Percentiles rank a stretch among this genome's conserved stretches.
Evolutionary conservation across 257 asterid genomes (phyloP).

Genomic region (Rauvolfia tetraphylla): DNA sequence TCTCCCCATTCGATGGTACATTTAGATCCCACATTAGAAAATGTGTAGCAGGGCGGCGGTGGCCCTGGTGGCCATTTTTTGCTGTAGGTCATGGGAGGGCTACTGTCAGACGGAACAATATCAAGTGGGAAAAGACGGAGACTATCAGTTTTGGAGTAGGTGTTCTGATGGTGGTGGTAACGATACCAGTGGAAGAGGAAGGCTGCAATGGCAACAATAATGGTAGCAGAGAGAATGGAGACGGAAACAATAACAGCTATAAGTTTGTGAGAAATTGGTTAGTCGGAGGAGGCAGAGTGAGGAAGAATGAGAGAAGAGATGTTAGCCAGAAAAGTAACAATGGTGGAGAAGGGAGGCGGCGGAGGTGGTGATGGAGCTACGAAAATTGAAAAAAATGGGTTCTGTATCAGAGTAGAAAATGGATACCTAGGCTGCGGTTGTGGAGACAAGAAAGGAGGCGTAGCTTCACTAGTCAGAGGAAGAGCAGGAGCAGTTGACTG

Average conservation of each 20-base stretch:
- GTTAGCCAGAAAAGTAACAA: conserved; percentile 71
- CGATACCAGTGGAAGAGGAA: conserved; percentile 47
- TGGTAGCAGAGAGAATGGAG: conserved; percentile 36
- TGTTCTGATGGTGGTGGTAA: conserved; percentile 26
- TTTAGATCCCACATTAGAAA: too few species aligned
- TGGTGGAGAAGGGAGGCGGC: conserved; percentile 27
- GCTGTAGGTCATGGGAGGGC: conserved; percentile 17
- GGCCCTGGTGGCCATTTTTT: conserved; percentile 38
- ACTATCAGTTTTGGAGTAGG: conserved; percentile 40
- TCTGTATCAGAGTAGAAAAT: conserved; percentile 35
- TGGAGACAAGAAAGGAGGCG: conserved; percentile 32
- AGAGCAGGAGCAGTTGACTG: conserved; percentile 28
- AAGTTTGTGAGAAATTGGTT: conserved; percentile 45
- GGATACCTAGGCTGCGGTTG: conserved; percentile 60
- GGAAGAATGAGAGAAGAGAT: conserved; percentile 83
- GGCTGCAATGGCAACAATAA: conserved; percentile 28
- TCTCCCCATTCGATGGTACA: too few species aligned
- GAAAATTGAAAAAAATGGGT: conserved; percentile 57
- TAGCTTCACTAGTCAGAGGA: conserved; percentile 1
- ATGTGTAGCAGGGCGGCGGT: conserved; percentile 42
- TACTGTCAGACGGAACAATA: conserved; percentile 43
- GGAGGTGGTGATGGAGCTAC: conserved; percentile 53
- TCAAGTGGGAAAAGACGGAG: conserved; percentile 65
- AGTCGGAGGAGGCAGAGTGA: conserved; percentile 42
- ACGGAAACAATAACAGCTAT: conserved; percentile 43